These are phyloP conservation scores for Saturnispora zaruensis DNA, from an alignment of 805 yeast species.

Conservation along the genomic window DNA sequence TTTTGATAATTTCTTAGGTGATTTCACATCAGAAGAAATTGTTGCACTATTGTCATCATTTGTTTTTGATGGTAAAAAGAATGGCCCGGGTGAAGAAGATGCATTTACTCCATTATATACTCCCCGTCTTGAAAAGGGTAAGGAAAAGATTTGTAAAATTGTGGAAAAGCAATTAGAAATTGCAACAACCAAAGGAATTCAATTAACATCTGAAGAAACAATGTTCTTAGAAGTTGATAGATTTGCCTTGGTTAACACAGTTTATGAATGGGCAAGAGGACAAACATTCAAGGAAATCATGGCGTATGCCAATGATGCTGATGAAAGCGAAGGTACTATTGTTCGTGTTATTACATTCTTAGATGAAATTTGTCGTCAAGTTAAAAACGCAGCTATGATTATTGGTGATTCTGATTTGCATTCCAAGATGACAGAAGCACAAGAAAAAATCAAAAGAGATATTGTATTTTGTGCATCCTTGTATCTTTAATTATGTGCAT, in stretches of 20 bases:
- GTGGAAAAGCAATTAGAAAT: constrained; percentile 53
- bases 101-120: constrained; percentile 36
- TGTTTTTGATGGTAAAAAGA: constrained; percentile 73
- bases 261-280: constrained; percentile 98
- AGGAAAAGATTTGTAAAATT: constrained; percentile 58
- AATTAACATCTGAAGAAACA: constrained; percentile 75
- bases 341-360: constrained; percentile 90
- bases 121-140: constrained; percentile 73
- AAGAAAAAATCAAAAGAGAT: constrained; percentile 91
- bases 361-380: constrained; percentile 93
- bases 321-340: constrained; percentile 74
- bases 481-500: constrained; percentile 46
- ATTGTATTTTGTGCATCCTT: constrained; percentile 95
- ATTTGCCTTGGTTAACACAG: constrained; percentile 86
- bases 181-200: constrained; percentile 59
- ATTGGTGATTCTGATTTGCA: constrained; percentile 91
- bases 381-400: constrained; percentile 85
- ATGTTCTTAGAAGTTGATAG: constrained; percentile 76
- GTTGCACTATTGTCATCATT: constrained; percentile 91
- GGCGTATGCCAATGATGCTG: constrained; percentile 74
- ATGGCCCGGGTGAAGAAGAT: constrained; percentile 47
- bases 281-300: constrained; percentile 85
- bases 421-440: constrained; percentile 84
- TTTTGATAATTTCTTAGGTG: constrained; percentile 84
- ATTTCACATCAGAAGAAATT: constrained; percentile 90